phyloP scores from a whole-genome alignment of 768 basidiomycete species.

The Pleurotus cornucopiae region DNA sequence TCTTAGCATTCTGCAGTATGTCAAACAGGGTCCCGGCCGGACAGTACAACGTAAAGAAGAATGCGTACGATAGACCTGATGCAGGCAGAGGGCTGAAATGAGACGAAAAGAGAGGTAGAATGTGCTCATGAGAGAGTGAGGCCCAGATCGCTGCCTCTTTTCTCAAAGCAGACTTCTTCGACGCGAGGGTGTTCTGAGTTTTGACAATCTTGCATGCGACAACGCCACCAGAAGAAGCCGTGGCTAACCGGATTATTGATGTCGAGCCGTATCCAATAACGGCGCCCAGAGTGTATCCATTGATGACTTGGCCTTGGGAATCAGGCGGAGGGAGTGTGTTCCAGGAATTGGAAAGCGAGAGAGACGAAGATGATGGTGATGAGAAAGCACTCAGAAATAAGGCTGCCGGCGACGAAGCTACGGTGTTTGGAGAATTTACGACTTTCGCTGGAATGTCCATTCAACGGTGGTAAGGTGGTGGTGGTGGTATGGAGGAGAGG shows the following conservation, averaged over 20 bases:
- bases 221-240: conserved; percentile 54
- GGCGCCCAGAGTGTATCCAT: conserved; percentile 71
- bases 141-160: conserved; percentile 75
- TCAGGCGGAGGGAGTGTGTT: conserved; percentile 41
- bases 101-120: conserved; percentile 74
- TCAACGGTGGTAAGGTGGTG: too few species aligned
- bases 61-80: conserved; percentile 57
- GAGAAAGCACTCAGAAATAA: background rate
- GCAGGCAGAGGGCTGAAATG: conserved; percentile 14
- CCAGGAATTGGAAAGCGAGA: conserved; percentile 56
- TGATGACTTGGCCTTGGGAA: conserved; percentile 61
- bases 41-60: conserved; percentile 80
- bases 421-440: background rate
- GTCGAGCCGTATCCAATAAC: conserved; percentile 80
- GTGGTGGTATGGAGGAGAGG: too few species aligned
- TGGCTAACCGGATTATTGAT: conserved; percentile 73
- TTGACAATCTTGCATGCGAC: conserved; percentile 85
- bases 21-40: conserved; percentile 84
- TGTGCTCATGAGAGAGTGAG: conserved; percentile 76
- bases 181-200: conserved; percentile 44
- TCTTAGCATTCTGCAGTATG: conserved; percentile 49
- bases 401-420: background rate
- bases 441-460: conserved; percentile 3
- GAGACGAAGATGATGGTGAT: conserved; percentile 74
- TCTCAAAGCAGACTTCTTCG: conserved; percentile 45